These are phyloP conservation scores for Penicillium sp. DNA, from an alignment of 2,329 filamentous ascomycete genomes.

Conservation along the genomic window DNA sequence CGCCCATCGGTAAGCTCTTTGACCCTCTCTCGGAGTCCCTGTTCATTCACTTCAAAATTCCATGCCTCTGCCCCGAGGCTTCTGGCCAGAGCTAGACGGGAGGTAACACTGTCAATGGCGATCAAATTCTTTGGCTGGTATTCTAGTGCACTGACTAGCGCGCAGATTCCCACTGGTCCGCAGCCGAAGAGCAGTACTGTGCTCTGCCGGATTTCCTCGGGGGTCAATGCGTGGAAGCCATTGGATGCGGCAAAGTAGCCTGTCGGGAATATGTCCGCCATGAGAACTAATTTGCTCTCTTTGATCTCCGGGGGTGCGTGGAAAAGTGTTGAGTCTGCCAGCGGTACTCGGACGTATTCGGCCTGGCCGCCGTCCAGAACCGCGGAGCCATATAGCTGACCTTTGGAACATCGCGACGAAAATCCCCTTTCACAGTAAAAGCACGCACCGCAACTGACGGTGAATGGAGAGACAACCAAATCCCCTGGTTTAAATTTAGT, in stretches of 20 bases:
- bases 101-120: slow-evolving; percentile 74
- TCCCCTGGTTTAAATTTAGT: background rate
- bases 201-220: slow-evolving; percentile 44
- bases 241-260: slow-evolving; percentile 77
- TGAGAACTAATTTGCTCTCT: slow-evolving; percentile 36
- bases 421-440: background rate
- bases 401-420: background rate
- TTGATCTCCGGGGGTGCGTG: background rate
- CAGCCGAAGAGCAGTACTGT: slow-evolving; percentile 75
- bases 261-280: slow-evolving; percentile 89
- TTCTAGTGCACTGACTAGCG: slow-evolving; percentile 72
- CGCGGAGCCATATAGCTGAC: background rate
- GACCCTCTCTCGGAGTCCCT: slow-evolving; percentile 59
- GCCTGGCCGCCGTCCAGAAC: background rate
- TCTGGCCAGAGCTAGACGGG: slow-evolving; percentile 70
- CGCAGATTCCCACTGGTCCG: slow-evolving; percentile 80
- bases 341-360: background rate
- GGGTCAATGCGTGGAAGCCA: slow-evolving; percentile 63
- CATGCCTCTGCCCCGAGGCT: slow-evolving; percentile 76
- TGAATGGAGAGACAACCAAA: background rate
- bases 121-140: slow-evolving; percentile 72
- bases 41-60: slow-evolving; percentile 69
- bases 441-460: background rate
- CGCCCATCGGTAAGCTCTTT: slow-evolving; percentile 73
- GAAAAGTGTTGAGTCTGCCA: background rate